phyloP scores from a whole-genome alignment of 2,329 filamentous ascomycete genomes.

The Aureobasidium sp. region DNA sequence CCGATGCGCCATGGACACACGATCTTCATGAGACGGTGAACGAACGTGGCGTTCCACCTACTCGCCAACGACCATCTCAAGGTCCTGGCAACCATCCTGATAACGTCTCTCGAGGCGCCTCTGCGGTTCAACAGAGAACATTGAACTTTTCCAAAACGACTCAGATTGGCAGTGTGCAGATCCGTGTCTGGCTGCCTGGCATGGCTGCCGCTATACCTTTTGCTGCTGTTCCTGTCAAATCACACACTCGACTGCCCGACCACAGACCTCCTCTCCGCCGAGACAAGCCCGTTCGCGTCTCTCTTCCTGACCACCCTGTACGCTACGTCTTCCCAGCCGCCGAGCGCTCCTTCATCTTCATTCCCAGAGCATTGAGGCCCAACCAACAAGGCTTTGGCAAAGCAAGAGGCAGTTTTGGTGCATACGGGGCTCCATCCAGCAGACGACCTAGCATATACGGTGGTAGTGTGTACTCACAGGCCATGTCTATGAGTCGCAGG shows the following conservation, averaged over 20 bases:
- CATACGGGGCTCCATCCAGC: constrained; percentile 51
- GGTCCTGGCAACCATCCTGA: background rate
- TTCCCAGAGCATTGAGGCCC: constrained; percentile 83
- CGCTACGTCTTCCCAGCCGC: constrained; percentile 85
- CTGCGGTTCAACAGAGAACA: constrained; percentile 18
- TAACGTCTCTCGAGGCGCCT: background rate
- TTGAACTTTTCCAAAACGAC: constrained; percentile 67
- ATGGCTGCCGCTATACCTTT: constrained; percentile 66
- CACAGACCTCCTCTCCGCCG: constrained; percentile 87
- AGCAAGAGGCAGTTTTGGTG: constrained; percentile 60
- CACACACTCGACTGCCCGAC: constrained; percentile 89
- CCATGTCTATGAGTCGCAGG: constrained; percentile 76
- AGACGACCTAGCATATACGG: constrained; percentile 74
- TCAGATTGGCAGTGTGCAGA: constrained; percentile 73
- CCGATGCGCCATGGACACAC: constrained; percentile 77
- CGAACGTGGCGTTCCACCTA: constrained; percentile 30
- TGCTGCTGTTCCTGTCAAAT: constrained; percentile 70
- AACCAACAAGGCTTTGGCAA: constrained; percentile 72
- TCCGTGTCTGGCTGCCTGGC: constrained; percentile 70
- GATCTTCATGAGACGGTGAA: constrained; percentile 68
- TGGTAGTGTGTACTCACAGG: constrained; percentile 77
- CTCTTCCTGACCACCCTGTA: constrained; percentile 68
- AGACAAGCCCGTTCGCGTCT: constrained; percentile 94
- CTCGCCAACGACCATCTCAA: constrained; percentile 2
- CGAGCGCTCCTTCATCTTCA: constrained; percentile 95